Percentiles rank a stretch among this genome's conserved stretches.
Conservation (phyloP, 768 basidiomycete species). For the Candolleomyces efflorescens region DNA sequence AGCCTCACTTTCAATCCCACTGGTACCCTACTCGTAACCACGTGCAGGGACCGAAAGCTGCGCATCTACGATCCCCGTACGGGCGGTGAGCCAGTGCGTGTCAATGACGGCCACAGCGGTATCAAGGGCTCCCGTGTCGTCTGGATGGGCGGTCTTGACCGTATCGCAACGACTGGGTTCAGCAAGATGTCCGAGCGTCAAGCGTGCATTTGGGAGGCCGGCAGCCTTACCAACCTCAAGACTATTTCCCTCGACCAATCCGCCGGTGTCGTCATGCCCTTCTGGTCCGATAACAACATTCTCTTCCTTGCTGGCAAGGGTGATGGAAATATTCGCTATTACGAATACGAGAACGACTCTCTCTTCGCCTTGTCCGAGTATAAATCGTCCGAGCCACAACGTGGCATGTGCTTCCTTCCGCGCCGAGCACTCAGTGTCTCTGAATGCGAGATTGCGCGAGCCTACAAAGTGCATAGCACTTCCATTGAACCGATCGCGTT, state of each 20-base stretch:
- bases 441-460: slow-evolving; percentile 94
- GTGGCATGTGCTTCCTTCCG: slow-evolving; percentile 96
- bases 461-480: slow-evolving; percentile 77
- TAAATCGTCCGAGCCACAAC: slow-evolving; percentile 89
- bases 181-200: slow-evolving; percentile 96
- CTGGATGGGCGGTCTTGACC: slow-evolving; percentile 89
- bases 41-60: slow-evolving; percentile 89
- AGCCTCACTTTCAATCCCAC: slow-evolving; percentile 75
- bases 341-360: slow-evolving; percentile 87
- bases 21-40: slow-evolving; percentile 82
- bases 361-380: slow-evolving; percentile 76
- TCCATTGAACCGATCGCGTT: slow-evolving; percentile 90
- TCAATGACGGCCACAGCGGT: slow-evolving; percentile 85
- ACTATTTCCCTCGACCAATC: slow-evolving; percentile 81
- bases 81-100: slow-evolving; percentile 76
- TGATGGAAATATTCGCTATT: slow-evolving; percentile 98
- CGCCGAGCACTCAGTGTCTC: slow-evolving; percentile 82
- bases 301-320: slow-evolving; percentile 90
- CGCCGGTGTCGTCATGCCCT: slow-evolving; percentile 94
- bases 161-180: slow-evolving; percentile 93
- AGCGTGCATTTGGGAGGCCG: slow-evolving; percentile 85
- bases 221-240: slow-evolving; percentile 70
- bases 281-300: slow-evolving; percentile 94
- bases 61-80: slow-evolving; percentile 88
- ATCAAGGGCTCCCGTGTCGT: slow-evolving; percentile 87